Evolutionary conservation across 2,329 filamentous ascomycete species (phyloP).

Genomic region (Whalleya microplaca): DNA sequence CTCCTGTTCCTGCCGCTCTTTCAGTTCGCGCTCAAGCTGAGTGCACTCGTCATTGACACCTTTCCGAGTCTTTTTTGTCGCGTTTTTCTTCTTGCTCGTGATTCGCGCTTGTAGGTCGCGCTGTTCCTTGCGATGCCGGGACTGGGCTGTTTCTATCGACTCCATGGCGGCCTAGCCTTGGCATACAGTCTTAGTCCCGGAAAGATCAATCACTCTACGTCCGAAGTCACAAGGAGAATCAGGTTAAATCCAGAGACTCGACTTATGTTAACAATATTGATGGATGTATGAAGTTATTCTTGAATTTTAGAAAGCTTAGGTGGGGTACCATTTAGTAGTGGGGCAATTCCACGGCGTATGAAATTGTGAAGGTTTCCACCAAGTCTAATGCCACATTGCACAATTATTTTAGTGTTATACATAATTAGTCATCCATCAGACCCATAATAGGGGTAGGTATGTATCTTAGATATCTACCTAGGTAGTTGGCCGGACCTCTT

Average conservation of each 20-base stretch:
- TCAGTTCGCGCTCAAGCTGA: constrained; percentile 66
- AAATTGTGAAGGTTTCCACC: too few relatives aligned
- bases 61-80: constrained; percentile 83
- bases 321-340: constrained; percentile 5
- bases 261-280: background rate
- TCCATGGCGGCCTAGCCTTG: constrained; percentile 37
- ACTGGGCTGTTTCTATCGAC: constrained; percentile 74
- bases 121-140: constrained; percentile 85
- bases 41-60: constrained; percentile 78
- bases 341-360: constrained; percentile 3
- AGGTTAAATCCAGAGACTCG: background rate
- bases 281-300: too few relatives aligned
- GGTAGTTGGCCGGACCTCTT: too few relatives aligned
- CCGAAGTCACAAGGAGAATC: background rate
- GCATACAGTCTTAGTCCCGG: background rate
- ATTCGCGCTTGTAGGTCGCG: constrained; percentile 83
- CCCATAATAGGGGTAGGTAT: too few relatives aligned
- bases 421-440: too few relatives aligned
- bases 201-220: background rate
- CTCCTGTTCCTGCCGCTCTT: constrained; percentile 69
- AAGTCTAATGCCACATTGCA: too few relatives aligned
- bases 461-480: too few relatives aligned
- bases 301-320: too few relatives aligned
- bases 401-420: too few relatives aligned
- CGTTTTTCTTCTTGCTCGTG: constrained; percentile 95